These are phyloP conservation scores for Paraconiothyrium brasiliense DNA, from an alignment of 2,329 filamentous ascomycete genomes.

Conservation along the genomic window DNA sequence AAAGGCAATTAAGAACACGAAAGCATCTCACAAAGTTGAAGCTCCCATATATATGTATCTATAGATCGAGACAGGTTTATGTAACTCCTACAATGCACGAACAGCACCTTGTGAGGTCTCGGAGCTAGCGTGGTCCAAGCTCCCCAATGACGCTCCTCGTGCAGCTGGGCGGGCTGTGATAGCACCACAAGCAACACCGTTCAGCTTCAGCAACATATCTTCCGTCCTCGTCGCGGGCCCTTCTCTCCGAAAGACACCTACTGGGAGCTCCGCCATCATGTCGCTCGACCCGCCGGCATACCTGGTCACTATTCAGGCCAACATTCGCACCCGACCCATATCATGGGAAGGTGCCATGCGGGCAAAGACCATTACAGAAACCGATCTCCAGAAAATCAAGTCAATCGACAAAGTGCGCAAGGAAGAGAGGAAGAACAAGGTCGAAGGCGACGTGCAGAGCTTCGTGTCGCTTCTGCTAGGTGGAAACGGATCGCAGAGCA, in stretches of 20 bases:
- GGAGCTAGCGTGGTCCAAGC: slow-evolving; percentile 26
- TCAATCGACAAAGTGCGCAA: slow-evolving; percentile 96
- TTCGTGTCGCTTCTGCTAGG: slow-evolving; percentile 86
- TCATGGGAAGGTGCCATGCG: slow-evolving; percentile 97
- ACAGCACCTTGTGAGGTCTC: neutral
- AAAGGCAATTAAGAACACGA: too few relatives aligned
- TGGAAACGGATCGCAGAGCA: slow-evolving; percentile 69
- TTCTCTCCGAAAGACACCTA: neutral
- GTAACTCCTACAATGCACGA: neutral
- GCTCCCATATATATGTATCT: neutral
- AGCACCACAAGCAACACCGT: slow-evolving; percentile 38
- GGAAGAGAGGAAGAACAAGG: slow-evolving; percentile 83
- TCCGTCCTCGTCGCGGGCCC: slow-evolving; percentile 5
- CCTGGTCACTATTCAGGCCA: slow-evolving; percentile 88
- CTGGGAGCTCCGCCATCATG: slow-evolving; percentile 63
- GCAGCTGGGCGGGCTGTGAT: slow-evolving; percentile 44
- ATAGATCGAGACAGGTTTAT: neutral
- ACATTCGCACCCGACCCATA: slow-evolving; percentile 94
- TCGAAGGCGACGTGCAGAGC: slow-evolving; percentile 80
- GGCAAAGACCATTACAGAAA: slow-evolving; percentile 91
- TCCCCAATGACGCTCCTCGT: slow-evolving; percentile 34
- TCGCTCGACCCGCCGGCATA: slow-evolving; percentile 92
- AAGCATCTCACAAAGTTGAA: neutral
- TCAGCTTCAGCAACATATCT: slow-evolving; percentile 8
- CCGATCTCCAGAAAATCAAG: slow-evolving; percentile 94